phyloP scores from a whole-genome alignment of 148 eudicot species.

The Fagopyrum tataricum region DNA sequence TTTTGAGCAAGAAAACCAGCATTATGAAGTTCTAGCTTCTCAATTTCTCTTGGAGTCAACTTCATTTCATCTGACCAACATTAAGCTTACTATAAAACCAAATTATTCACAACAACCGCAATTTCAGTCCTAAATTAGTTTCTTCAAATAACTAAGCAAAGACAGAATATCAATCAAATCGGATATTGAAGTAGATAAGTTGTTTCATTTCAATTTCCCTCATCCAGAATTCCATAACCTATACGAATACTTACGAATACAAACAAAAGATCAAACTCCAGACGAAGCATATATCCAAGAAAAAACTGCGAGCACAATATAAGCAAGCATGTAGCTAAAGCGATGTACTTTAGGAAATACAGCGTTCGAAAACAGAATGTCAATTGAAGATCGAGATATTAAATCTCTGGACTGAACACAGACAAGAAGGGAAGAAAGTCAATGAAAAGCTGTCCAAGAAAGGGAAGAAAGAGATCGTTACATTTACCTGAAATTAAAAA shows the following conservation, averaged over 20 bases:
- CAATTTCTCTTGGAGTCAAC: conserved; percentile 75
- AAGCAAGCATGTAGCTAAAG: not conserved
- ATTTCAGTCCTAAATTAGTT: not conserved
- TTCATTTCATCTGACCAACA: conserved; percentile 37
- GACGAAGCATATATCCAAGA: not conserved
- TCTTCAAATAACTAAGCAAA: not conserved
- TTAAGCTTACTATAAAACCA: not conserved
- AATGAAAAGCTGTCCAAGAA: not conserved
- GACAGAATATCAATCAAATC: not conserved
- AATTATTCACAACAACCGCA: not conserved
- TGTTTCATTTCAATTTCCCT: not conserved
- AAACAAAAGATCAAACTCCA: not conserved
- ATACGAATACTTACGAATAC: not conserved
- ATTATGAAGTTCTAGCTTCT: conserved; percentile 79
- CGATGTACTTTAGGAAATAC: not conserved
- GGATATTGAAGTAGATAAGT: not conserved
- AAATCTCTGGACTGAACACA: not conserved
- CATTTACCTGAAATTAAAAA: not conserved
- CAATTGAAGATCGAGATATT: not conserved
- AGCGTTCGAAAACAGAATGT: not conserved
- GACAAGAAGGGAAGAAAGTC: not conserved
- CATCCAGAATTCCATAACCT: not conserved
- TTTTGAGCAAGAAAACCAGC: conserved; percentile 91
- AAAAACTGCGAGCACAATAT: not conserved
- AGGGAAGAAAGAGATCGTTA: not conserved